Base-by-base conservation (phyloP, 345 rosid genomes). In the Nasturtium officinale region DNA sequence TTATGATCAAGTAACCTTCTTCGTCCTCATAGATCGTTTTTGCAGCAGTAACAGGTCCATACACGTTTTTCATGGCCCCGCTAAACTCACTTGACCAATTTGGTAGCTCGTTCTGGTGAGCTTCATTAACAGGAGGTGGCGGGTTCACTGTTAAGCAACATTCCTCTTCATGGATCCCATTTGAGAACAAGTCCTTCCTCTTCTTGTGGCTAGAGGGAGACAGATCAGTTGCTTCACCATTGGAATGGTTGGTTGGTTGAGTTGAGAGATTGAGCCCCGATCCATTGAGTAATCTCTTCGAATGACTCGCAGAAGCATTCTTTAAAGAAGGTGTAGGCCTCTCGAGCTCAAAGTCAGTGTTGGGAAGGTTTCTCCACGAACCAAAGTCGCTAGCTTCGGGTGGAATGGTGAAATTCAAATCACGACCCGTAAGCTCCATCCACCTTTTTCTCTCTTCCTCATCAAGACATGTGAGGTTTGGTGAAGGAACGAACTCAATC, bases 11-110 rank as follows among this genome's bases (percentile, higher is more conserved):
- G 78, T 82, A 95, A 18, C 87, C 87, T 61, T 83, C 79, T 60
- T 91, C 96, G 28, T 95, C 99, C 72, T 95, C 96, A 0, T 95
- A 95, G 38, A 91, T 90, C 9, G 98, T 86, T 82, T 95, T 90
- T 1, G 99, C 94, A 59, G 96, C 99, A 15, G 99, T 91, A 28
- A 92, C 96, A 17, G 98, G 99, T 43, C 99, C 99, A 51, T 72
- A 78, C 5, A 82, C 86, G 73, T 82, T 84, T 75, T 87, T 95
- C 90, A 89, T 87, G 21, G 86, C 90, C 25, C 99, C 98, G n/a
- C 77, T 90, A 53, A 95, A 91, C 65, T 88, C 94, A 17, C 81
- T 78, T 23, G 85, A 71, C 98, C 99, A 91, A 5, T 80, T 87
- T 0, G 78, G 78, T 4, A 25, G 54, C 80, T 91, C 99, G 20